Evolutionary conservation across 805 yeast genomes (phyloP), one percentile per base, ranked within the genome.

Genomic region (Huiozyma naganishii): DNA sequence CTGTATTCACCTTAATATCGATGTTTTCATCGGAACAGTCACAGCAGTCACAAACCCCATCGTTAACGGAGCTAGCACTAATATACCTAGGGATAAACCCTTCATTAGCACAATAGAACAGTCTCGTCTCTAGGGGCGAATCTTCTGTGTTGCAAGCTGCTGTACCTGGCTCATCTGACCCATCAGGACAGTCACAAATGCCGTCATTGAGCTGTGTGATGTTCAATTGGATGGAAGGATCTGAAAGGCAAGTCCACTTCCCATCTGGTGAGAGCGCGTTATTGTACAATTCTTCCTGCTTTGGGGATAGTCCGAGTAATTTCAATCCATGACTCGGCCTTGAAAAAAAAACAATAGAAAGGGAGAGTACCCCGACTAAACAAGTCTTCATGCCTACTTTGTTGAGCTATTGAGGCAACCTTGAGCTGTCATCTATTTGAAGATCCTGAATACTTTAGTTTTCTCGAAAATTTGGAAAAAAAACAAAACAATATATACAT

Each of bases 151-250:
- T 55, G 61, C 97, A 90, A 0, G 96, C 96, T 35, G 81, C 68
- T 0, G 97, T 90, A 0, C 97, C 97, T 0, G 97, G 96, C 61
- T 92, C 97, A 65, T 92, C 98, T 5, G 89, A 79, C 0, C 97
- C 97, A 65, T 92, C 98, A 0, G 97, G 97, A 66, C 97, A 90
- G 57, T 92, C 97, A 64, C 97, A 90, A 57, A 73, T 81, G 53
- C 88, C 83, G 61, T 92, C 97, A 59, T 90, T 90, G 52, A 90
- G 72, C 55, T 79, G 83, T 33, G 67, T 67, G 41, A 69, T 68
- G 36, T 79, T 69, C 13, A 90, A 63, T 17, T 67, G 68, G 5
- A 87, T 75, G n/a, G 76, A 72, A 0, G 92, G 81, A 54, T 83
- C 72, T 30, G 64, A 54, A 33, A 90, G 60, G 66, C 97, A 90